Evolutionary conservation across 768 basidiomycete species (phyloP).

Genomic region (Polyporus arcularius): DNA sequence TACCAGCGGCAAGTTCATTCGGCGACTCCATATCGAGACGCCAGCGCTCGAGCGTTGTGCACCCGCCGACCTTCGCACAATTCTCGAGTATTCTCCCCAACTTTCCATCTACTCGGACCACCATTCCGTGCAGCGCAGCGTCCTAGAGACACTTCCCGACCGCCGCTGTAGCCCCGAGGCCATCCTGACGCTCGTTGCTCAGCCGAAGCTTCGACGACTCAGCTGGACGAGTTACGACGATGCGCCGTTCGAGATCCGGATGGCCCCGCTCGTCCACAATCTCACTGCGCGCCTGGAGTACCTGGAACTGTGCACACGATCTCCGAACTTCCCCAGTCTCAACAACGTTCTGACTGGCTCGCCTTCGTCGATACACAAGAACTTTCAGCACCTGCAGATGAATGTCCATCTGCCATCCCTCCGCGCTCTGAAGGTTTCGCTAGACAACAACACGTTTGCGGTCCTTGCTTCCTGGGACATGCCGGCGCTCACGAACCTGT

Average conservation of each 20-base stretch:
- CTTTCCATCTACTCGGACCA: conserved; percentile 65
- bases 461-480: conserved; percentile 68
- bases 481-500: conserved; percentile 62
- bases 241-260: conserved; percentile 53
- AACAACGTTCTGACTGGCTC: conserved; percentile 32
- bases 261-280: conserved; percentile 53
- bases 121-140: conserved; percentile 59
- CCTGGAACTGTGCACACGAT: conserved; percentile 65
- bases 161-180: conserved; percentile 53
- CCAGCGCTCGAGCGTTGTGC: conserved; percentile 62
- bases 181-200: conserved; percentile 60
- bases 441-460: conserved; percentile 71
- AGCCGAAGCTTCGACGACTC: conserved; percentile 56
- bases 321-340: conserved; percentile 47
- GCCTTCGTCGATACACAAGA: background rate
- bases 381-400: conserved; percentile 23
- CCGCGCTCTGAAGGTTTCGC: conserved; percentile 66
- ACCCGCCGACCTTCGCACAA: conserved; percentile 66
- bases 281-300: conserved; percentile 61
- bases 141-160: conserved; percentile 45
- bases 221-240: conserved; percentile 78
- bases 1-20: conserved; percentile 45
- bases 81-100: conserved; percentile 63
- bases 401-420: conserved; percentile 58
- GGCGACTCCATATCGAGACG: conserved; percentile 72